Evolutionary conservation across 176 grass and related monocot genomes (phyloP), one percentile per base, ranked within the genome.

Genomic region (Carex kokanica): DNA sequence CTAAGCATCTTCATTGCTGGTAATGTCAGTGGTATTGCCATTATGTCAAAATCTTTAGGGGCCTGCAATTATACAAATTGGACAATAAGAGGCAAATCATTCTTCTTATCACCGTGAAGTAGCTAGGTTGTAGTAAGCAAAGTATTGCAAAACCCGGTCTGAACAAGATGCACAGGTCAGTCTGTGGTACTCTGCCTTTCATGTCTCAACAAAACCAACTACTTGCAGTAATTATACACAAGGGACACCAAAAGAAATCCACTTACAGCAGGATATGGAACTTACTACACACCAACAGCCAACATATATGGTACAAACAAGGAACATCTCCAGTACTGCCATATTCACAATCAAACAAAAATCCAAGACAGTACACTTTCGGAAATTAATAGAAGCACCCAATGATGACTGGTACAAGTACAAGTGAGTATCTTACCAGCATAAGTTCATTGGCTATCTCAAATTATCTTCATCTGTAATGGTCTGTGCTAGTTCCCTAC

Each of bases 41-140:
- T 70, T 25, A 98, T 88, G 75, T 98, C 90, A n/a, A 82, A 91
- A 9, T 98, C 95, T 84, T 94, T 93, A 0, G 95, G 92, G 5
- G 67, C 86, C 96, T 98, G 89, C 71, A 82, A 66, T 65, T 70
- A 57, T 53, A 87, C 81, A 65, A 62, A 61, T 36, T 65, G 16
- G 23, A 54, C 32, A 31, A 62, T 66, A 21, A 71, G 16, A n/a
- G 84, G 23, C 8, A 12, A 83, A 47, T 23, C 11, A 49, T 64
- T 59, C 56, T 17, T 59, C 56, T 57, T 57, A 4, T 57, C 68
- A 45, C 68, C 8, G 43, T 45, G 32, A 43, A 70, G 38, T 54
- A 36, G 57, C 1, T 56, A 65, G 72, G 20, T 51, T 54, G 36
- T 49, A 55, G 54, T 17, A 64, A 32, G 20, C 51, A 78, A 14